Evolutionary conservation across 192 early-diverging fungal genomes (phyloP).

Genomic region (Polychytrium aggregatum): DNA sequence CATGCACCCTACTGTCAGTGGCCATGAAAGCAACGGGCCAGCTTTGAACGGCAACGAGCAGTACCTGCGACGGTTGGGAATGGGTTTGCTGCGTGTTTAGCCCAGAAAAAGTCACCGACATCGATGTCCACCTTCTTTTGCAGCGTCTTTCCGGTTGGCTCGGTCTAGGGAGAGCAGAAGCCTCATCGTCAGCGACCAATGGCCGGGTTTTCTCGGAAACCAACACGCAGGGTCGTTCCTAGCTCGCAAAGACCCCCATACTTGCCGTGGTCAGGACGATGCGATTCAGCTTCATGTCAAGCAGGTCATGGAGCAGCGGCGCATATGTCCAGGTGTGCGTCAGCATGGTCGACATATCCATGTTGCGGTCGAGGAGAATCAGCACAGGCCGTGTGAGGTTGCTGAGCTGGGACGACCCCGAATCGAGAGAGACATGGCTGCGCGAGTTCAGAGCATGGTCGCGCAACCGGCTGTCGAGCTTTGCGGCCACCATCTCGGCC

Average conservation of each 20-base stretch:
- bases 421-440: constrained; percentile 68
- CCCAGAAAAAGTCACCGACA: constrained; percentile 88
- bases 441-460: constrained; percentile 85
- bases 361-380: constrained; percentile 80
- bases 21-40: not conserved
- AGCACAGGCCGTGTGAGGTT: constrained; percentile 39
- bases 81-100: constrained; percentile 76
- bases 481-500: constrained; percentile 84
- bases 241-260: too few relatives aligned
- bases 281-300: constrained; percentile 85
- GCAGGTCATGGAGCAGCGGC: constrained; percentile 88
- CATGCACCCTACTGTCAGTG: not conserved
- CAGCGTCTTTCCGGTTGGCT: constrained; percentile 42
- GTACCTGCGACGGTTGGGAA: constrained; percentile 93
- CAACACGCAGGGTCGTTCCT: too few relatives aligned
- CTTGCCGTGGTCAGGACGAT: constrained; percentile 59
- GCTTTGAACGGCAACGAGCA: not conserved
- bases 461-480: constrained; percentile 78
- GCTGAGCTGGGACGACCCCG: constrained; percentile 1
- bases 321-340: constrained; percentile 98
- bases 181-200: not conserved
- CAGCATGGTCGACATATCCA: constrained; percentile 86
- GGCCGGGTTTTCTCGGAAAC: too few relatives aligned
- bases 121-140: constrained; percentile 83
- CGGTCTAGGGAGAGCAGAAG: too few relatives aligned